Conservation (phyloP, 768 basidiomycete species). For the Neoboletus subvelutipes region DNA sequence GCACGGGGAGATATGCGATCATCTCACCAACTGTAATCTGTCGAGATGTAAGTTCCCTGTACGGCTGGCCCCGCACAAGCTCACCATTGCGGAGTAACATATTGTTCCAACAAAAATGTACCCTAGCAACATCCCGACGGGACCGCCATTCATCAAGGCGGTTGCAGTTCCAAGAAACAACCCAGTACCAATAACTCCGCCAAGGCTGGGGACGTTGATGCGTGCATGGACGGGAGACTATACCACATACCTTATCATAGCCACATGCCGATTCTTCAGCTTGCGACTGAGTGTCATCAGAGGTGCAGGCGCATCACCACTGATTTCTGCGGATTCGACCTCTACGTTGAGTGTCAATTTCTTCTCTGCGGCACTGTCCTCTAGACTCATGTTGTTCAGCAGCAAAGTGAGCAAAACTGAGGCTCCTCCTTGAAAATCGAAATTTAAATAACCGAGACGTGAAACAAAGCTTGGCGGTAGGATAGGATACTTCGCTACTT, state of each 20-base stretch:
- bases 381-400: neutral
- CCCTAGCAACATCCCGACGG: conserved; percentile 42
- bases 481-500: neutral
- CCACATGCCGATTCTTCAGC: conserved; percentile 27
- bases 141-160: conserved; percentile 37
- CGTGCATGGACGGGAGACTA: neutral
- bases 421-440: neutral
- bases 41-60: neutral
- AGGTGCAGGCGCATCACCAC: neutral
- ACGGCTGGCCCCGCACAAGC: neutral
- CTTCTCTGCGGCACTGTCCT: neutral
- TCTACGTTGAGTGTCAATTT: neutral
- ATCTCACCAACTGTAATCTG: conserved; percentile 38
- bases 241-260: conserved; percentile 27
- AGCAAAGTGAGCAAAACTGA: neutral
- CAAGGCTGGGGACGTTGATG: conserved; percentile 9
- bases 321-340: neutral
- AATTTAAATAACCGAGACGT: conserved; percentile 1
- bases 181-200: conserved; percentile 40
- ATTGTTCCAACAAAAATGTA: conserved; percentile 35
- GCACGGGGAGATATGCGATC: conserved; percentile 43
- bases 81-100: conserved; percentile 36
- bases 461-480: neutral
- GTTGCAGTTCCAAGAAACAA: conserved; percentile 30
- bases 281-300: conserved; percentile 14